Conservation (phyloP, 441 rosid genomes). For the Syzygium malaccense region DNA sequence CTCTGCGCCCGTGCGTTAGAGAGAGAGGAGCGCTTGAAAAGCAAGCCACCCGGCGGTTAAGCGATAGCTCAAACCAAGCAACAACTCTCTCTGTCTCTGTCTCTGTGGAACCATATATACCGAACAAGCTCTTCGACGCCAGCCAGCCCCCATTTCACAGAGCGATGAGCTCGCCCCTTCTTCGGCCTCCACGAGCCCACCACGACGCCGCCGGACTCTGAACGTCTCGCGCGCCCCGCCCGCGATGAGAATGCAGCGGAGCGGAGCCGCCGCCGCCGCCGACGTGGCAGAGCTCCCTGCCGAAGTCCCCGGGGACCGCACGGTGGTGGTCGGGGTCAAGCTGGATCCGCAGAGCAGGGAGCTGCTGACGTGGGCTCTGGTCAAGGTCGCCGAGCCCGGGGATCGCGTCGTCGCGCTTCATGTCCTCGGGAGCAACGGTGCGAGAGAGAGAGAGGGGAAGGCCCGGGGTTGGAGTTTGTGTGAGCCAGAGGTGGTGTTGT, state of each 20-base stretch:
- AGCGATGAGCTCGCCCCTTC: slow-evolving; percentile 18
- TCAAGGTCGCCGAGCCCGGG: slow-evolving; percentile 66
- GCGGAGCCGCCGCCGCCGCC: slow-evolving; percentile 9
- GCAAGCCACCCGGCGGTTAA: slow-evolving; percentile 43
- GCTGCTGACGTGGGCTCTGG: slow-evolving; percentile 69
- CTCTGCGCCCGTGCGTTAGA: not conserved
- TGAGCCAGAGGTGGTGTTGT: not conserved
- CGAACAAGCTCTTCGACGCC: not conserved
- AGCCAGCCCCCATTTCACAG: not conserved
- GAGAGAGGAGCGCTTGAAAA: slow-evolving; percentile 28
- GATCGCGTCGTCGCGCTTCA: slow-evolving; percentile 66
- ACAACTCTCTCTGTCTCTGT: not conserved
- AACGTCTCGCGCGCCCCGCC: not conserved
- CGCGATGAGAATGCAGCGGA: slow-evolving; percentile 31
- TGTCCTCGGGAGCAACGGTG: slow-evolving; percentile 46
- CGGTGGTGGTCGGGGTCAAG: slow-evolving; percentile 64
- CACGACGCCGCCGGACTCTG: slow-evolving; percentile 3
- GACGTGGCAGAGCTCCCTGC: not conserved
- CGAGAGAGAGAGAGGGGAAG: not conserved
- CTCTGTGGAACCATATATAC: not conserved
- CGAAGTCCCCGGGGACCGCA: slow-evolving; percentile 26
- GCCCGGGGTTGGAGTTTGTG: not conserved
- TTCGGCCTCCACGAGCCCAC: slow-evolving; percentile 7
- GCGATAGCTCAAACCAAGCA: slow-evolving; percentile 1
- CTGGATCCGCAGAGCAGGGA: slow-evolving; percentile 54